A percentile compares a stretch with the other conserved stretches of the same genome.
Evolutionary conservation across 2,329 filamentous ascomycete genomes (phyloP).

Genomic region (Mycosphaerella arachidis): DNA sequence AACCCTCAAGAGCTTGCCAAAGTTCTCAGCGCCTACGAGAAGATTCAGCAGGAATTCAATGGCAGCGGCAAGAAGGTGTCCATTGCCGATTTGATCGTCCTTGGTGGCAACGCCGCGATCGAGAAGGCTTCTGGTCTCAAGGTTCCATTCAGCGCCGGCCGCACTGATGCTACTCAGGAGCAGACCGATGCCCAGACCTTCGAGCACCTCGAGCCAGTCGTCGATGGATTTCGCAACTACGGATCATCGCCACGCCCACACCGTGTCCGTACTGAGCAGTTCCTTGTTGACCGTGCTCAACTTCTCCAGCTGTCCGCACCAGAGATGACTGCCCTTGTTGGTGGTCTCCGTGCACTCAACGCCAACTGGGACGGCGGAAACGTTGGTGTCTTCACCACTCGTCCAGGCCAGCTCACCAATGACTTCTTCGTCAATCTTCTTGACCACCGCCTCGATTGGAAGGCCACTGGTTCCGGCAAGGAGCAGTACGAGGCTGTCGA

Average conservation of each 20-base stretch:
- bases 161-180: slow-evolving; percentile 65
- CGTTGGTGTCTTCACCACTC: slow-evolving; percentile 63
- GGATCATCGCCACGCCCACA: slow-evolving; percentile 51
- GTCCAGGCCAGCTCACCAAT: slow-evolving; percentile 66
- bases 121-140: slow-evolving; percentile 64
- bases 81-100: slow-evolving; percentile 72
- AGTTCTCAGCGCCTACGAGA: slow-evolving; percentile 59
- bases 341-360: slow-evolving; percentile 65
- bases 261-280: slow-evolving; percentile 62
- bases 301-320: slow-evolving; percentile 66
- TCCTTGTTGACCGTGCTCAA: slow-evolving; percentile 67
- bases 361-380: slow-evolving; percentile 67
- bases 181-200: slow-evolving; percentile 66
- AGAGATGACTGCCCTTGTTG: slow-evolving; percentile 66
- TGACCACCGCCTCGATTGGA: slow-evolving; percentile 63
- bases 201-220: slow-evolving; percentile 60
- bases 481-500: slow-evolving; percentile 62
- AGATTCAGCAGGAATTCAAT: slow-evolving; percentile 65
- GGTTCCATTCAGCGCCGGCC: slow-evolving; percentile 70
- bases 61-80: slow-evolving; percentile 65
- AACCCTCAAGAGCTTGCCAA: slow-evolving; percentile 62
- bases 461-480: slow-evolving; percentile 43
- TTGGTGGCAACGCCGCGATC: slow-evolving; percentile 65
- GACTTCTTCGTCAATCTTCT: slow-evolving; percentile 81
- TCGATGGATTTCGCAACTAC: slow-evolving; percentile 79